Evolutionary conservation across 306 rosid genomes (phyloP).

Genomic region (Citrullus mucosospermus): DNA sequence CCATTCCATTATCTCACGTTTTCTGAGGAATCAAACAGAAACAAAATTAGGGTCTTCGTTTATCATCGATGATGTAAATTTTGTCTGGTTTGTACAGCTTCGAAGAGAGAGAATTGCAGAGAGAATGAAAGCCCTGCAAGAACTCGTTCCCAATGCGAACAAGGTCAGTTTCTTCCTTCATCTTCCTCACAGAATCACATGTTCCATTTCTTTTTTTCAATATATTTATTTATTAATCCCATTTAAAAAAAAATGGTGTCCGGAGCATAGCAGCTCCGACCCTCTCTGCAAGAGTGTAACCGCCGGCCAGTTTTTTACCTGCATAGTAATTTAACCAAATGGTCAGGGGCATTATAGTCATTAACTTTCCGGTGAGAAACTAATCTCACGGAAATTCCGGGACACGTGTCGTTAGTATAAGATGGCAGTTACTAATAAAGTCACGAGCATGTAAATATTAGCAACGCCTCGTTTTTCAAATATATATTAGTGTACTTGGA

Average conservation of each 20-base stretch:
- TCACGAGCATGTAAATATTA: neutral
- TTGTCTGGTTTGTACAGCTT: conserved; percentile 35
- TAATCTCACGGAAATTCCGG: neutral
- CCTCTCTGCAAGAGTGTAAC: neutral
- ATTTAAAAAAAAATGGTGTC: neutral
- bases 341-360: neutral
- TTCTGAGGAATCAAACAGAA: conserved; percentile 6
- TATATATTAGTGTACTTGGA: neutral
- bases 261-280: neutral
- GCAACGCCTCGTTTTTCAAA: neutral
- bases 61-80: neutral
- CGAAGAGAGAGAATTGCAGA: conserved; percentile 98
- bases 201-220: neutral
- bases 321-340: neutral
- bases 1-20: neutral
- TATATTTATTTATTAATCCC: too few species aligned
- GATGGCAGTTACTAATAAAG: neutral
- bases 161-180: conserved; percentile 33
- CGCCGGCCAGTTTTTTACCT: neutral
- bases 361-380: neutral
- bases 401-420: neutral
- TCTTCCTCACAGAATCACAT: neutral
- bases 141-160: conserved; percentile 93
- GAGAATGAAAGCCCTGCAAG: conserved; percentile 95
- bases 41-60: neutral